Conservation (phyloP, 2,329 filamentous ascomycete species). For the Colletotrichum chrysophilum region DNA sequence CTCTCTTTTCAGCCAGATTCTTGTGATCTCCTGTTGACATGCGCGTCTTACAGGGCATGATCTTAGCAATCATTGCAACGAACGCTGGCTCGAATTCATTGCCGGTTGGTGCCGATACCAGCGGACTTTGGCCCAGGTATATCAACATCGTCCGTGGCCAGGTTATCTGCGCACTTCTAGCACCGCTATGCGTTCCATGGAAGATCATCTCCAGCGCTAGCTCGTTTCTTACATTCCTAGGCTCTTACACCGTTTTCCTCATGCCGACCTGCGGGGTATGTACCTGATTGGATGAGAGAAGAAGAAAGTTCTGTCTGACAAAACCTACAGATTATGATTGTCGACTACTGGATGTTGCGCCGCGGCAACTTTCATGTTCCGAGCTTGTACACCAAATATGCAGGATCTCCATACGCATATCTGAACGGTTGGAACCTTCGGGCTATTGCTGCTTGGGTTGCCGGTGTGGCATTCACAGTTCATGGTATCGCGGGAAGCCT, state of each 20-base stretch:
- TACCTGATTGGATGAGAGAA: not conserved
- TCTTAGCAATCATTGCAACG: conserved; percentile 16
- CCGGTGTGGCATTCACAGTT: conserved; percentile 23
- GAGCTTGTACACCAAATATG: conserved; percentile 29
- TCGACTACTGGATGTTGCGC: conserved; percentile 37
- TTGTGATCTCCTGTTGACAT: fast-evolving
- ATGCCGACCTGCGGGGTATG: conserved; percentile 36
- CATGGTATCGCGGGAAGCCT: conserved; percentile 29
- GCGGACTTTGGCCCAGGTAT: conserved; percentile 31
- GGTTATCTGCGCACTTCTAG: conserved; percentile 32
- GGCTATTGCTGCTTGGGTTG: not conserved
- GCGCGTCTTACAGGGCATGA: not conserved
- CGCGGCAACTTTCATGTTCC: conserved; percentile 37
- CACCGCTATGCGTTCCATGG: conserved; percentile 36
- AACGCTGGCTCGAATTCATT: conserved; percentile 32
- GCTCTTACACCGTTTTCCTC: conserved; percentile 29
- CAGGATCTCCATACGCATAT: not conserved
- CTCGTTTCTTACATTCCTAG: conserved; percentile 28
- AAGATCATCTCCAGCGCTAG: conserved; percentile 27
- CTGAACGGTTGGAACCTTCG: not conserved
- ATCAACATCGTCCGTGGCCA: conserved; percentile 36
- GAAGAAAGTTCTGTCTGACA: not conserved
- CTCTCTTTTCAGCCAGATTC: too few relatives aligned
- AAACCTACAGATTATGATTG: conserved; percentile 33
- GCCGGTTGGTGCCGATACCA: conserved; percentile 36